These are phyloP conservation scores for Lactarius evosmus DNA, from an alignment of 768 basidiomycete species.

Conservation along the genomic window DNA sequence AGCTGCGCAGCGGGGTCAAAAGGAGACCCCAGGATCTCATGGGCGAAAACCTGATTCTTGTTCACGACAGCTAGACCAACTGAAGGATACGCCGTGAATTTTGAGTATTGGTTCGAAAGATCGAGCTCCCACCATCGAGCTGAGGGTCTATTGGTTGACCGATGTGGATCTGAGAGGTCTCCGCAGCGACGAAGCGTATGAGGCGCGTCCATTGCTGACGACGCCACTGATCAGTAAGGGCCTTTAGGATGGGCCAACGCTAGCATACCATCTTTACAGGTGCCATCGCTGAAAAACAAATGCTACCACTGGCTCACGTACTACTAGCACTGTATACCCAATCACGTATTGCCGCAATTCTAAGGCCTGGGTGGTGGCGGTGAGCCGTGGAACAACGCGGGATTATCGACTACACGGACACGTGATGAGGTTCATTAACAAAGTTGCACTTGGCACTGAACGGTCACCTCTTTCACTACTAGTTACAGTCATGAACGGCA, in stretches of 20 bases:
- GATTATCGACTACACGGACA: conserved; percentile 14
- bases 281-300: conserved; percentile 43
- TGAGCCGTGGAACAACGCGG: too few species aligned
- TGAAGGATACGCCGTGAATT: conserved; percentile 32
- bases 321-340: background rate
- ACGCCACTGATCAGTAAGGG: background rate
- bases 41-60: conserved; percentile 56
- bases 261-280: conserved; percentile 54
- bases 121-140: conserved; percentile 52
- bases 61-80: conserved; percentile 55
- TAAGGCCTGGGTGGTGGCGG: too few species aligned
- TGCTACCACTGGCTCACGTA: background rate
- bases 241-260: background rate
- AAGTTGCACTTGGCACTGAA: background rate
- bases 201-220: conserved; percentile 74
- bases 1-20: conserved; percentile 66
- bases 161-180: conserved; percentile 70
- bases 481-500: conserved; percentile 12
- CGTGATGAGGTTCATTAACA: conserved; percentile 15
- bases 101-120: background rate
- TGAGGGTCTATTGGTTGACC: conserved; percentile 69
- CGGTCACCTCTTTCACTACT: background rate
- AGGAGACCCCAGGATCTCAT: conserved; percentile 68
- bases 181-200: conserved; percentile 76
- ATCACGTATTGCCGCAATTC: background rate